Base-by-base conservation (phyloP, 495 filamentous ascomycete genomes). In the Penicillium diatomitis region DNA sequence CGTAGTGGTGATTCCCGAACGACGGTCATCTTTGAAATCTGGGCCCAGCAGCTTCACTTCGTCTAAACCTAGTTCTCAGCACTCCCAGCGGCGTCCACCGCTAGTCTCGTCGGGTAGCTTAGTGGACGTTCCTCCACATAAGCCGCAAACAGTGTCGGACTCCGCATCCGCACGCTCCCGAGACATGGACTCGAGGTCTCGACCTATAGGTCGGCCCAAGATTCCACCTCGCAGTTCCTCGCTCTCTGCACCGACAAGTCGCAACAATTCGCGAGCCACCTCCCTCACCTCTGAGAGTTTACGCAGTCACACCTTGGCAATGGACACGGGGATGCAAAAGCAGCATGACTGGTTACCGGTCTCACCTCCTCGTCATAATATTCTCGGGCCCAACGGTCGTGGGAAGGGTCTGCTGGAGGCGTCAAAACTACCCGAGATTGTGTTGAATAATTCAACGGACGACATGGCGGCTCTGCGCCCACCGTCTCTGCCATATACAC, bases 1-100 rank as follows among this genome's bases (percentile, higher is more conserved):
- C 4, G 84, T 88, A 42, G 78, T 87, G 10, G 78, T 88, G 12
- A 79, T 88, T 37, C 86, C 86, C 8, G 75, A 87, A 38, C 74
- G 86, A 37, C 73, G 64, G 20, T 80, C 84, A 8, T 88, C 85
- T 8, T 63, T 85, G 7, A 79, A 76, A 39, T 80, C 78, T 20
- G 57, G 60, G 5, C 54, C 67, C 9, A 64, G 56, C 48, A 76
- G 68, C 42, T 53, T 66, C 37, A 54, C 50, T 34, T 62, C 66
- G 28, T 74, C 73, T 10, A 60, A 60, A 32, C 62, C 58, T 30
- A 66, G 56, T 38, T 71, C 73, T 49, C 65, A 58, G 48, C 63
- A 44, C 12, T 69, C 66, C 20, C 63, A 54, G 46, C 62, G 52
- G 41, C 63, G 60, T 41, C 58, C 71, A 48, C 59, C 65, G 47